Evolutionary conservation across 192 early-diverging fungal genomes (phyloP).

Genomic region (Mortierella alpina): DNA sequence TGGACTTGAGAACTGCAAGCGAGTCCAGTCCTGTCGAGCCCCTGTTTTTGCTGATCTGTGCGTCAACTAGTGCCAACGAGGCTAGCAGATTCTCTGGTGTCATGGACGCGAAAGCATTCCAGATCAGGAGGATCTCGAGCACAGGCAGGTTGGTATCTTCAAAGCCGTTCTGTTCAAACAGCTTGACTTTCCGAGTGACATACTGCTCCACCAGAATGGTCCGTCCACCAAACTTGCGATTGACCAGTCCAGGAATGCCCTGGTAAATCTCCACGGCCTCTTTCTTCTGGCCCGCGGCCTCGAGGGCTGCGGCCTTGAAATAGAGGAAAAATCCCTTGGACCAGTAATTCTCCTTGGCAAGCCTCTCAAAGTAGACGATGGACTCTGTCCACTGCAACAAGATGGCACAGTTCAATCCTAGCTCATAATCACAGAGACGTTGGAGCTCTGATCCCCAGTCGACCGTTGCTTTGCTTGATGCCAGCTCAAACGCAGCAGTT

Average conservation of each 20-base stretch:
- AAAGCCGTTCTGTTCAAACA: conserved; percentile 60
- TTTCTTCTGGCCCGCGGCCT: conserved; percentile 68
- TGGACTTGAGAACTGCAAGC: conserved; percentile 55
- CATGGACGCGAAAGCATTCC: conserved; percentile 65
- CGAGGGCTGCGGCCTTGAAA: conserved; percentile 55
- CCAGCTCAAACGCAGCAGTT: conserved; percentile 54
- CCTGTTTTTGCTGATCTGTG: conserved; percentile 34
- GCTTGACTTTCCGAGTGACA: conserved; percentile 56
- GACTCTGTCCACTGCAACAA: conserved; percentile 56
- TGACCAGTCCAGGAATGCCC: conserved; percentile 56
- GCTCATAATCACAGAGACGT: conserved; percentile 57
- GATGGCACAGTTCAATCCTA: conserved; percentile 60
- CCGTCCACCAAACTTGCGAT: conserved; percentile 57
- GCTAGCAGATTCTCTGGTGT: conserved; percentile 36
- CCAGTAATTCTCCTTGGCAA: conserved; percentile 60
- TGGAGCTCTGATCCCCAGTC: conserved; percentile 54
- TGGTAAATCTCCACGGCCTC: conserved; percentile 78
- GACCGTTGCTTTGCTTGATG: conserved; percentile 39
- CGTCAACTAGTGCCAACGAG: conserved; percentile 45
- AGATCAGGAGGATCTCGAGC: conserved; percentile 61
- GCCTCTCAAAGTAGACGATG: conserved; percentile 42
- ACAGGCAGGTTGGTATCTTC: conserved; percentile 59
- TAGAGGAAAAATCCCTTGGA: conserved; percentile 60
- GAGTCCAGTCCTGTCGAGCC: conserved; percentile 48
- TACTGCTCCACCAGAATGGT: conserved; percentile 61